A percentile compares a stretch with the other conserved stretches of the same genome.
Evolutionary conservation across 345 rosid species (phyloP).

Genomic region (Trapa bicornis): DNA sequence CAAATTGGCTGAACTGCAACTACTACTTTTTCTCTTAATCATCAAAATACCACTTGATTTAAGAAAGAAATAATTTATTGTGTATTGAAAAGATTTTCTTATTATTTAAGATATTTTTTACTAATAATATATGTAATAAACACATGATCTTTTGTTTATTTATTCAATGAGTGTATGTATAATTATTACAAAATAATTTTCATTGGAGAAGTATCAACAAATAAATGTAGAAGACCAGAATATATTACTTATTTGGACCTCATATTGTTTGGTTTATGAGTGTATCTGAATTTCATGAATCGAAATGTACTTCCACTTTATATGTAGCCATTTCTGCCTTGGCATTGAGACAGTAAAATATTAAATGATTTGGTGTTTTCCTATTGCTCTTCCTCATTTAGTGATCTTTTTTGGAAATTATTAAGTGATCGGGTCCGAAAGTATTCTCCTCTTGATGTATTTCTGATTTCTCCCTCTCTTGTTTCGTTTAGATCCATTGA

Average conservation of each 20-base stretch:
- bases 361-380: background rate
- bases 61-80: background rate
- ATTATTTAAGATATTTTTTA: background rate
- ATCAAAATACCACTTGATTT: background rate
- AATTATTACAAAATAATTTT: background rate
- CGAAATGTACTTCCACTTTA: background rate
- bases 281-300: background rate
- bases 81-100: background rate
- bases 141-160: background rate
- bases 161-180: background rate
- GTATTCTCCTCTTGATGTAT: background rate
- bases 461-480: background rate
- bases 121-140: background rate
- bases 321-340: background rate
- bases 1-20: no score
- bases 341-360: background rate
- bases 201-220: background rate
- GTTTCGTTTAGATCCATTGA: background rate
- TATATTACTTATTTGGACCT: background rate
- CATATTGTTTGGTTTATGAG: background rate
- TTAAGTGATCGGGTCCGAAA: background rate
- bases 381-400: background rate
- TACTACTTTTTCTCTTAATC: no score
- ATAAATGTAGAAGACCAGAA: background rate
- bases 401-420: background rate